Evolutionary conservation across 164 flowering plant genomes (phyloP), one percentile per base, ranked within the genome.

Genomic region (Amborella trichopoda): DNA sequence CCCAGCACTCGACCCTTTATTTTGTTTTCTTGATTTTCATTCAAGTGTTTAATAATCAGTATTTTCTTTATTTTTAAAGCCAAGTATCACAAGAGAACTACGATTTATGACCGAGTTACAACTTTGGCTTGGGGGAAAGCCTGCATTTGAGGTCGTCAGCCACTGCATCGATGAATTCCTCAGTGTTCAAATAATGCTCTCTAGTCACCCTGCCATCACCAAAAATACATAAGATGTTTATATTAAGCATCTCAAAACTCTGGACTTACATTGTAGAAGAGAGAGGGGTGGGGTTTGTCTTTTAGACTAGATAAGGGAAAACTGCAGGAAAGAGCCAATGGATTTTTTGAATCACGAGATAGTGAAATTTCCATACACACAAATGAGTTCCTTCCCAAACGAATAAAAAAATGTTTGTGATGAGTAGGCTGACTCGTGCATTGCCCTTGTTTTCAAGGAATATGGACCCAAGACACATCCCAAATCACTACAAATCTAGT

Each of bases 131-230:
- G 53, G 62, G 40, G 8, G 60, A 49, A 32, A 90, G 91, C 56
- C 73, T 83, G 41, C 78, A 77, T 64, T 38, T 81, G 54, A 87
- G 76, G 44, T 81, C 90, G 19, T 50, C 80, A 0, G 94, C 96
- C 49, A 87, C 96, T 44, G 96, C 91, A 68, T 83, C 96, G 49
- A 87, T 78, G 74, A 87, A 87, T 62, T 81, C 91, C 46, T 79
- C 88, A 18, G 96, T 87, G 53, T 72, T 87, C 73, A 87, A 68
- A 68, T 87, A 87, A 6, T 63, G 59, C 42, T 72, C 74, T 68
- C 96, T 68, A 10, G 71, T 17, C 40, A 79, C 44, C 72, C 96
- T 87, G 59, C 21, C 49, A 9, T 10, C 8, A n/a, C 16, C 14
- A 19, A 38, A 6, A 16, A 38, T 16, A 13, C 20, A 22, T 10